Percentiles rank a stretch among this genome's conserved stretches.
These are phyloP conservation scores for Escallonia herrerae DNA, from an alignment of 129 eudicot genomes.

Conservation along the genomic window DNA sequence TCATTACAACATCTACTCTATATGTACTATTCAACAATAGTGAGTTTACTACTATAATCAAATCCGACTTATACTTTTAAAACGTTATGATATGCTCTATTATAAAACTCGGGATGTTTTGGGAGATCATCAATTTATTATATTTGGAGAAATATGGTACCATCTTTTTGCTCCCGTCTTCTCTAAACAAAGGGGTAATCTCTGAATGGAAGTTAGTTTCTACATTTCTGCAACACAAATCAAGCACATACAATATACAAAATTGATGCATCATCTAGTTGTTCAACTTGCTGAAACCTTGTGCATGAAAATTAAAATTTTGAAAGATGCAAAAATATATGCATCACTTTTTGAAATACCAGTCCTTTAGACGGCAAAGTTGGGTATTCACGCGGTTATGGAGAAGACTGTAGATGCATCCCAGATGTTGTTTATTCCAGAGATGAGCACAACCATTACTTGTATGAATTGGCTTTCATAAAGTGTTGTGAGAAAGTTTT, in stretches of 20 bases:
- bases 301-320: slow-evolving; percentile 2
- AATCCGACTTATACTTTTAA: no score
- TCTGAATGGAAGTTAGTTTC: no score
- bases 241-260: slow-evolving; percentile 2
- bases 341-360: not conserved
- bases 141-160: not conserved
- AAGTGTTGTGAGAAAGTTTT: slow-evolving; percentile 22
- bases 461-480: slow-evolving; percentile 10
- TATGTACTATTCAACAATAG: no score
- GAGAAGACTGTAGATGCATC: slow-evolving; percentile 7
- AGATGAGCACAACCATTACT: not conserved
- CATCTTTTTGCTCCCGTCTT: no score
- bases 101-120: not conserved
- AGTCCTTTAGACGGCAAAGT: slow-evolving; percentile 5
- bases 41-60: no score
- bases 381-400: slow-evolving; percentile 13
- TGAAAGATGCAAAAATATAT: not conserved
- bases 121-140: slow-evolving; percentile 5
- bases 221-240: not conserved
- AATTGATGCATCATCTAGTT: slow-evolving; percentile 17
- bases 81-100: no score
- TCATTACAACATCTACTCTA: no score
- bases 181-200: no score
- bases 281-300: slow-evolving; percentile 6
- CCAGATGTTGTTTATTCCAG: slow-evolving; percentile 6